These are phyloP conservation scores for Candida nitratophila DNA, from an alignment of 805 yeast species.

Conservation along the genomic window DNA sequence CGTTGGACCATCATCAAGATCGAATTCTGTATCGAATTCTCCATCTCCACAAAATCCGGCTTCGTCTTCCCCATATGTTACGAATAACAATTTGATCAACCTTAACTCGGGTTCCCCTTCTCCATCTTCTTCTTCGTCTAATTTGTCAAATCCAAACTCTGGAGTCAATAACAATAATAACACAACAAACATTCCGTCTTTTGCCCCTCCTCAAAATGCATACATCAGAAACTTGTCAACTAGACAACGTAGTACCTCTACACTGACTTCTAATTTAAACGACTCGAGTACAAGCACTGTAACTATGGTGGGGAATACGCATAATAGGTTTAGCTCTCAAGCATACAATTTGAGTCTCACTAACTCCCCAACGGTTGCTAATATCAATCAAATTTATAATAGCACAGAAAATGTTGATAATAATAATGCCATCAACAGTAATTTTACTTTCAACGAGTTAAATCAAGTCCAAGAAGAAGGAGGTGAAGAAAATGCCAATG, in stretches of 20 bases:
- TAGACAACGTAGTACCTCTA: slow-evolving; percentile 1
- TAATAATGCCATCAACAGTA: background rate
- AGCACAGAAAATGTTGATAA: background rate
- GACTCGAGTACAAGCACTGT: background rate
- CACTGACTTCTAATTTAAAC: background rate
- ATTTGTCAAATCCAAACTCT: background rate
- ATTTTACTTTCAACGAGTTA: background rate
- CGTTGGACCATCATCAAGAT: no score
- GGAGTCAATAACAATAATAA: background rate
- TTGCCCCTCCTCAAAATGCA: background rate
- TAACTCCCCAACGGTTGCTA: slow-evolving; percentile 23
- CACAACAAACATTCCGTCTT: no score
- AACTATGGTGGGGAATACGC: slow-evolving; percentile 3
- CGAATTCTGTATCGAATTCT: background rate
- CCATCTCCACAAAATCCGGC: background rate
- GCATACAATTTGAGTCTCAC: slow-evolving; percentile 19
- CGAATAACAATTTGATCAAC: background rate
- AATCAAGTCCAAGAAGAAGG: background rate
- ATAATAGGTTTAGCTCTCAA: slow-evolving; percentile 21
- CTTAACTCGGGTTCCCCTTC: background rate
- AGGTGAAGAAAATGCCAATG: background rate
- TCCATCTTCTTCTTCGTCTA: background rate
- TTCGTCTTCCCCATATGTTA: background rate
- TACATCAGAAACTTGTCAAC: background rate
- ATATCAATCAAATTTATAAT: slow-evolving; percentile 9